These are phyloP conservation scores for Spraguea lophii DNA, from an alignment of 371 early-diverging fungal genomes.

Conservation along the genomic window DNA sequence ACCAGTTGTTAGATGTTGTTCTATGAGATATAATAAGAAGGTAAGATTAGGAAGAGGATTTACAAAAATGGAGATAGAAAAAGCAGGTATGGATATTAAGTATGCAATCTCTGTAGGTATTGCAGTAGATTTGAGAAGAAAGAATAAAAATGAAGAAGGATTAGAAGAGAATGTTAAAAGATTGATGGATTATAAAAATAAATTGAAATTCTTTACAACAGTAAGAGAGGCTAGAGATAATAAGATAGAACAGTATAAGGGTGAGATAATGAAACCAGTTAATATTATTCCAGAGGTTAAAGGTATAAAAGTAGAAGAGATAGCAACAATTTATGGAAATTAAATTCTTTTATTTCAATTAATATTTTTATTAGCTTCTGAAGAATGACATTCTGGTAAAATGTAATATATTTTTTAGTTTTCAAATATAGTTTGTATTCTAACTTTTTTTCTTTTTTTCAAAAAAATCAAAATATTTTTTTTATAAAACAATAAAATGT, in stretches of 20 bases:
- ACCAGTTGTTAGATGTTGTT: constrained; percentile 87
- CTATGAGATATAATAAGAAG: constrained; percentile 93
- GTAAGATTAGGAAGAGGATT: constrained; percentile 91
- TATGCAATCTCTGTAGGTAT: constrained; percentile 86
- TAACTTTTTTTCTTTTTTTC: too few relatives aligned
- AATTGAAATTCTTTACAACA: constrained; percentile 33
- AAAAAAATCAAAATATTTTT: too few relatives aligned
- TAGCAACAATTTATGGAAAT: too few relatives aligned
- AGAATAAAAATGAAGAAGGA: constrained; percentile 80
- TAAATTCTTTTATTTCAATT: too few relatives aligned
- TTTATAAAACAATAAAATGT: too few relatives aligned
- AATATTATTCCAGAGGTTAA: constrained; percentile 16
- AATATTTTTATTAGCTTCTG: too few relatives aligned
- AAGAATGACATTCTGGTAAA: too few relatives aligned
- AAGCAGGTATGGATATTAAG: constrained; percentile 72
- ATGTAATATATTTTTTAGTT: too few relatives aligned
- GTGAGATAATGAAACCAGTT: constrained; percentile 36
- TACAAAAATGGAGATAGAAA: constrained; percentile 86
- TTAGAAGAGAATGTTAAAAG: constrained; percentile 78
- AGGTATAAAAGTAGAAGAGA: constrained; percentile 24
- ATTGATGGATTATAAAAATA: constrained; percentile 66
- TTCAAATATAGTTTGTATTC: too few relatives aligned
- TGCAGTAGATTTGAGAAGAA: constrained; percentile 86
- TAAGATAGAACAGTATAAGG: constrained; percentile 29
- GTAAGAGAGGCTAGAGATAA: constrained; percentile 29